phyloP scores from a whole-genome alignment of 2,329 filamentous ascomycete species.

The Emergomyces orientalis region DNA sequence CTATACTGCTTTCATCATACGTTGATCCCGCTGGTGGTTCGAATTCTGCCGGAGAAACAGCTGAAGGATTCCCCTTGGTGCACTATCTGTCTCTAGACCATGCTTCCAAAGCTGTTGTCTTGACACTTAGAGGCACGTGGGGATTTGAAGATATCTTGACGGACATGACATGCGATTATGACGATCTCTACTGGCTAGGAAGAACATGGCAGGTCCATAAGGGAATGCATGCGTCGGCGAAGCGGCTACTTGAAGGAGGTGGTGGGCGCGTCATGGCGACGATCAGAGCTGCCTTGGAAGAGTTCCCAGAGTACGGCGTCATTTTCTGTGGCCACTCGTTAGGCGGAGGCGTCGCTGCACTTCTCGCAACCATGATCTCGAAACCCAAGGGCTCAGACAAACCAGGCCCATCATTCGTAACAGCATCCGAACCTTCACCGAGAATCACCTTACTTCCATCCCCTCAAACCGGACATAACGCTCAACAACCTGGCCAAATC shows the following conservation, averaged over 20 bases:
- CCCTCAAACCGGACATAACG: slow-evolving; percentile 9
- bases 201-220: slow-evolving; percentile 62
- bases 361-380: slow-evolving; percentile 62
- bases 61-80: slow-evolving; percentile 59
- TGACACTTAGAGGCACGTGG: slow-evolving; percentile 63
- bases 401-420: slow-evolving; percentile 52
- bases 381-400: slow-evolving; percentile 44
- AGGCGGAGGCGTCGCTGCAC: slow-evolving; percentile 59
- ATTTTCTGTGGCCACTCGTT: slow-evolving; percentile 62
- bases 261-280: slow-evolving; percentile 59
- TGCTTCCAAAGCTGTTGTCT: slow-evolving; percentile 59
- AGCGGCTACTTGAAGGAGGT: slow-evolving; percentile 56
- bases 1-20: slow-evolving; percentile 57
- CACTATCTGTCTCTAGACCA: slow-evolving; percentile 66
- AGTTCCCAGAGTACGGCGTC: slow-evolving; percentile 60
- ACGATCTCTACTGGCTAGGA: slow-evolving; percentile 49
- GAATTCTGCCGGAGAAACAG: slow-evolving; percentile 54
- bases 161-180: slow-evolving; percentile 64
- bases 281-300: slow-evolving; percentile 55
- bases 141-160: slow-evolving; percentile 66
- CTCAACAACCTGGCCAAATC: slow-evolving; percentile 25
- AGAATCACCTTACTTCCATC: slow-evolving; percentile 35
- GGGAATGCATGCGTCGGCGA: slow-evolving; percentile 62
- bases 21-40: slow-evolving; percentile 60
- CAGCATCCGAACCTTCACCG: slow-evolving; percentile 36